Conservation (phyloP, 495 filamentous ascomycete species). For the Neurospora terricola region DNA sequence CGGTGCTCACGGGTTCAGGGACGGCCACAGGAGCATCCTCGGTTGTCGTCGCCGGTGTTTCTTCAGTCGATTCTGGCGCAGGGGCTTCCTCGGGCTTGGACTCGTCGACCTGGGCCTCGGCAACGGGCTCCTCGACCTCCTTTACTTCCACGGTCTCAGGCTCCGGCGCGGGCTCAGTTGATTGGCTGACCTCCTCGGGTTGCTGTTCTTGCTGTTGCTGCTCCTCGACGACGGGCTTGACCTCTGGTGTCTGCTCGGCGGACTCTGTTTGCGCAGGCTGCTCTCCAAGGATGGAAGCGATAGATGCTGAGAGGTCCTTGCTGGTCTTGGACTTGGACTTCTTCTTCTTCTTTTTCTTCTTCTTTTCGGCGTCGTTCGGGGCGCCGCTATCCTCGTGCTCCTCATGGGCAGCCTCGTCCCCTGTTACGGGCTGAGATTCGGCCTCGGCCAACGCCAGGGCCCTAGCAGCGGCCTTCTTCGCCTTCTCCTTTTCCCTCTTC, state of each 20-base stretch:
- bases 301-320: not conserved
- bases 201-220: not conserved
- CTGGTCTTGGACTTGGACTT: conserved; percentile 2
- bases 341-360: conserved; percentile 2
- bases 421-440: conserved; percentile 6
- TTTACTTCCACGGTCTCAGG: conserved; percentile 2
- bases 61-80: not conserved
- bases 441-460: not conserved
- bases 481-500: conserved; percentile 18
- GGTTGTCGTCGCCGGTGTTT: not conserved
- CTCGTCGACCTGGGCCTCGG: not conserved
- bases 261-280: not conserved
- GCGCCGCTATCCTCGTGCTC: conserved; percentile 3
- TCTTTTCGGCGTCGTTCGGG: not conserved
- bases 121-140: not conserved
- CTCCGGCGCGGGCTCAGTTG: not conserved
- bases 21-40: not conserved
- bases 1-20: not conserved
- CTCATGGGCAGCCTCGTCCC: conserved; percentile 2
- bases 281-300: not conserved
- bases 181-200: not conserved
- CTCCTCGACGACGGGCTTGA: not conserved
- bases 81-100: not conserved
- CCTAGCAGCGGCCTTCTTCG: conserved; percentile 10
- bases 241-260: conserved; percentile 1